Percentiles rank a stretch among this genome's conserved stretches.
phyloP scores from a whole-genome alignment of 2,329 filamentous ascomycete genomes.

The Raffaelea arxii region DNA sequence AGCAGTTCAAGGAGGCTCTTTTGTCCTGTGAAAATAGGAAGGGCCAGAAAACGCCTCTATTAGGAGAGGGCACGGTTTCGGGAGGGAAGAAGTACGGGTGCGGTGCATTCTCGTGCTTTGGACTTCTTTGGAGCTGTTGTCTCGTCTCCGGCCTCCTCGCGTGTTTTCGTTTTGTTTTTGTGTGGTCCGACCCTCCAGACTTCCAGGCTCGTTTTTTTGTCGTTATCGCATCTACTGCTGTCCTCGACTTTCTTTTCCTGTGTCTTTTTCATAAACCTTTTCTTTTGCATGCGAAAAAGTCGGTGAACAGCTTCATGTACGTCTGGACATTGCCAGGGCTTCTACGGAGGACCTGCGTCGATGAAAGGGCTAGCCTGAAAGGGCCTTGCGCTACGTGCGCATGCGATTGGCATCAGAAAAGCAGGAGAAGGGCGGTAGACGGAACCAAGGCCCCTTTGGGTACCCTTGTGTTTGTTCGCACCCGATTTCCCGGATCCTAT shows the following conservation, averaged over 20 bases:
- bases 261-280: background rate
- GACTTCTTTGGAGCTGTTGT: too few relatives aligned
- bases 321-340: background rate
- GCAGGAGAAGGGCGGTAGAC: slow-evolving; percentile 9
- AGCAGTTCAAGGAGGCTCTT: too few relatives aligned
- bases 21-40: too few relatives aligned
- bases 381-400: slow-evolving; percentile 13
- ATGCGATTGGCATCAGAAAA: slow-evolving; percentile 17
- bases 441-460: background rate
- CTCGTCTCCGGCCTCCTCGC: too few relatives aligned
- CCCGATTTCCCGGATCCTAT: slow-evolving; percentile 7
- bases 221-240: background rate
- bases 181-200: too few relatives aligned
- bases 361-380: slow-evolving; percentile 12
- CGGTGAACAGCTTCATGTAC: slow-evolving; percentile 16
- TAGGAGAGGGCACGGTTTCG: too few relatives aligned
- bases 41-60: too few relatives aligned
- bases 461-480: background rate
- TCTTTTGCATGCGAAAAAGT: slow-evolving; percentile 16
- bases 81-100: too few relatives aligned
- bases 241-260: background rate
- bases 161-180: too few relatives aligned
- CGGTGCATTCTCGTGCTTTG: too few relatives aligned
- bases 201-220: background rate
- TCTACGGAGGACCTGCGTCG: background rate